Conservation (phyloP, 1,139 yeast species). For the Nakaseomyces nivariensis region DNA sequence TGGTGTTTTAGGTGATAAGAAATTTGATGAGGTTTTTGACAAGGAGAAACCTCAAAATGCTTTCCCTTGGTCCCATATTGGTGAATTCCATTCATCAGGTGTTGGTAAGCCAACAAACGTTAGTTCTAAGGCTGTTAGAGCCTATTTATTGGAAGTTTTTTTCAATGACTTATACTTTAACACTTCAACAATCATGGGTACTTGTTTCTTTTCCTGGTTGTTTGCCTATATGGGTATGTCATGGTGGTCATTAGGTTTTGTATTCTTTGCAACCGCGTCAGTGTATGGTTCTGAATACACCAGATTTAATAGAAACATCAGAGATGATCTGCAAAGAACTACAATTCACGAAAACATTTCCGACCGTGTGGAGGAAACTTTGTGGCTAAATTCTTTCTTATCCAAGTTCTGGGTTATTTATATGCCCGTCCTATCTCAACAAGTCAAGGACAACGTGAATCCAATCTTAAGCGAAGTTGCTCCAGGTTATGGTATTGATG, state of each 20-base stretch:
- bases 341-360: slow-evolving; percentile 52
- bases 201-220: slow-evolving; percentile 64
- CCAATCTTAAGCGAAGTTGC: slow-evolving; percentile 58
- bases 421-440: slow-evolving; percentile 77
- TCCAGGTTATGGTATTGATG: slow-evolving; percentile 76
- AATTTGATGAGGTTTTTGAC: slow-evolving; percentile 8
- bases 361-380: slow-evolving; percentile 58
- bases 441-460: slow-evolving; percentile 58
- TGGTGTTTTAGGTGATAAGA: slow-evolving; percentile 7
- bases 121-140: slow-evolving; percentile 35
- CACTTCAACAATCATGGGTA: slow-evolving; percentile 51
- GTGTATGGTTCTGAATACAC: slow-evolving; percentile 63
- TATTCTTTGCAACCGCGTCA: slow-evolving; percentile 51
- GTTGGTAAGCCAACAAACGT: slow-evolving; percentile 15
- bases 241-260: slow-evolving; percentile 41
- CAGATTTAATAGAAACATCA: slow-evolving; percentile 58
- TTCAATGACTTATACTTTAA: slow-evolving; percentile 69
- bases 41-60: slow-evolving; percentile 12
- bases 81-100: slow-evolving; percentile 32
- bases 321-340: slow-evolving; percentile 64
- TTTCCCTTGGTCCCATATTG: slow-evolving; percentile 38
- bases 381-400: slow-evolving; percentile 68
- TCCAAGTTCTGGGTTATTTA: slow-evolving; percentile 79
- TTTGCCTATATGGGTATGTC: slow-evolving; percentile 44
- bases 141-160: slow-evolving; percentile 58